Base-by-base conservation (phyloP, 306 rosid genomes). In the Cyclanthera cordifolia region DNA sequence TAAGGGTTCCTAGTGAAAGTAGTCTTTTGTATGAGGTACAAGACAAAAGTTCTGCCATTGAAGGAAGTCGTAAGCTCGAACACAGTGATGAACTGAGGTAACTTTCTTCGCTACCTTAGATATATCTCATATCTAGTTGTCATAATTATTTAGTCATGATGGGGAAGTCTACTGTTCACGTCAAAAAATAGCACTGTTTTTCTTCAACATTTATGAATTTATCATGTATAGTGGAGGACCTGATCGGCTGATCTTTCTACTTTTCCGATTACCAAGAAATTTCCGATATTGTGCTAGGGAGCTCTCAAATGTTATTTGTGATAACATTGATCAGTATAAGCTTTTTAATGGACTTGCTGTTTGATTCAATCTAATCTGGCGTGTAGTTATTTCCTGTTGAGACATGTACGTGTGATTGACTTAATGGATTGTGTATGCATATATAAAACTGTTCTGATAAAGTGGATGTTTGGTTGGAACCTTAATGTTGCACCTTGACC, bases 41-140 rank as follows among this genome's bases (percentile, higher is more conserved):
- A 30, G 96, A 85, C 78, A 88, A 85, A 77, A 75, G 47, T 77
- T 90, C 96, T 51, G 97, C 96, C 20, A 90, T 88, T 69, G 84
- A 85, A 90, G 99, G 99, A 82, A 94, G 97, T 75, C 93, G 96
- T 74, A 94, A 94, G 73, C 70, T 94, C 65, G 90, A 79, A 75
- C 97, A 94, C 55, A 94, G 82, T 55, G 79, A 94, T 50, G 99
- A 90, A 76, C 79, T 94, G 65, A 83, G 61, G 99, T 93, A 81
- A 84, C 10, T 78, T 11, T 68, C 59, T 74, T 75, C 72, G 37
- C 5, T 12, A 17, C 27, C 47, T 69, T 8, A 45, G 28, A 43
- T 52, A 23, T 55, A 53, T 70, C 50, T 53, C 16, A 19, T 70
- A 32, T 34, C 63, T 47, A 10, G 37, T 24, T 66, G 6, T 12